These are phyloP conservation scores for Talaromyces adpressus DNA, from an alignment of 495 filamentous ascomycete species.

Conservation along the genomic window DNA sequence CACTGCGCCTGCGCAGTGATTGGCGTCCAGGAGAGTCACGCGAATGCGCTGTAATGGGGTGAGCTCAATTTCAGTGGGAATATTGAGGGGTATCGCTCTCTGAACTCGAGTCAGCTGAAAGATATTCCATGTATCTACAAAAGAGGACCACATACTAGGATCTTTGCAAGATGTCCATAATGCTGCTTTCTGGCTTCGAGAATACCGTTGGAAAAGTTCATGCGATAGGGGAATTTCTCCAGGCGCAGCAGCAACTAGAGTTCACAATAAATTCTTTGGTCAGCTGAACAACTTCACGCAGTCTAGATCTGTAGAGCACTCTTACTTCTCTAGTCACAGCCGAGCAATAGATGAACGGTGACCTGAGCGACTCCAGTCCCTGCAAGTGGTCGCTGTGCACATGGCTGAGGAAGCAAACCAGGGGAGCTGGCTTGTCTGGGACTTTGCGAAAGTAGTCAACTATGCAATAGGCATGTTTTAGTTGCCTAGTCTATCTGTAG, in stretches of 20 bases:
- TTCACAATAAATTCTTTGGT: background rate
- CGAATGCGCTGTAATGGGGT: conserved; percentile 57
- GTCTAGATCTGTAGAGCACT: background rate
- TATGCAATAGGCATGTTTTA: conserved; percentile 16
- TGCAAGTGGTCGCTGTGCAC: conserved; percentile 87
- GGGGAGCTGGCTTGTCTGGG: conserved; percentile 48
- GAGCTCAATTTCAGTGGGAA: conserved; percentile 72
- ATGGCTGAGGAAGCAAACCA: conserved; percentile 89
- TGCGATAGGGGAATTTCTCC: conserved; percentile 68
- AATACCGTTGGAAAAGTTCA: conserved; percentile 74
- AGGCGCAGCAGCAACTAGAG: conserved; percentile 57
- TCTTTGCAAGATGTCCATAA: conserved; percentile 66
- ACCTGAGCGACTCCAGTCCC: conserved; percentile 68
- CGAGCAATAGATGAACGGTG: conserved; percentile 87
- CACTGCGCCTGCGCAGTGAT: conserved; percentile 85
- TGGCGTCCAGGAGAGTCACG: conserved; percentile 84
- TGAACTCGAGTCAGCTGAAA: conserved; percentile 16
- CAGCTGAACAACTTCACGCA: conserved; percentile 5
- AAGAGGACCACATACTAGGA: conserved; percentile 41
- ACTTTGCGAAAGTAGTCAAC: conserved; percentile 78
- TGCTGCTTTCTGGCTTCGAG: conserved; percentile 60
- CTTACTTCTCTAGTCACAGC: conserved; percentile 68
- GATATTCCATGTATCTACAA: background rate
- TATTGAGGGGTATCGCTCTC: conserved; percentile 80
- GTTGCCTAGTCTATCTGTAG: background rate